Evolutionary conservation across 2,329 filamentous ascomycete species (phyloP).

Genomic region (Verticillium isaacii): DNA sequence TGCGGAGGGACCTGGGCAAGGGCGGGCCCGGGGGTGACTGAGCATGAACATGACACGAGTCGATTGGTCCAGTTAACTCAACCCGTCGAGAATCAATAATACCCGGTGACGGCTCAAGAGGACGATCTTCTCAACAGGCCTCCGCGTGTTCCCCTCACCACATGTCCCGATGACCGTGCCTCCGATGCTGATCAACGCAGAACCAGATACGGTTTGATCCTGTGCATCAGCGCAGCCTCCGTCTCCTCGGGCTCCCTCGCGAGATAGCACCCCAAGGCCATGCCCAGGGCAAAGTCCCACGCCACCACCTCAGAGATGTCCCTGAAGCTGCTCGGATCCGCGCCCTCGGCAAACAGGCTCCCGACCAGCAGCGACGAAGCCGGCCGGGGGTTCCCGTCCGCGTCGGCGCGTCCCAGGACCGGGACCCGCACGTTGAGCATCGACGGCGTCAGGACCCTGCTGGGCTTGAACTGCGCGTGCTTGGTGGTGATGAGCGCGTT

Average conservation of each 20-base stretch:
- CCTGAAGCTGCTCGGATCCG: background rate
- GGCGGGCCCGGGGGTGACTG: conserved; percentile 10
- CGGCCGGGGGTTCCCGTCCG: background rate
- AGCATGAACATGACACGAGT: background rate
- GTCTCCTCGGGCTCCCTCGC: background rate
- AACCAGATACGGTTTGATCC: background rate
- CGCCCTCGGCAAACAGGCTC: background rate
- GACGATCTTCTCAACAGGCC: no score
- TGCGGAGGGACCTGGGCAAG: conserved; percentile 56
- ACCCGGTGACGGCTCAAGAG: no score
- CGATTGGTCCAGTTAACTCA: no score
- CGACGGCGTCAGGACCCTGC: background rate
- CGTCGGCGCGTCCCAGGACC: background rate
- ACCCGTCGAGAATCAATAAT: no score
- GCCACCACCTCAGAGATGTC: background rate
- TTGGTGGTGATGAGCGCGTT: background rate
- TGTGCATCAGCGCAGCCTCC: background rate
- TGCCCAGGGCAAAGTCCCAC: background rate
- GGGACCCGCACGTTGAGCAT: background rate
- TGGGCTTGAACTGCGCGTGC: background rate
- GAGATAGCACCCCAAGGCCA: background rate
- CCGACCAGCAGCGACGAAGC: background rate
- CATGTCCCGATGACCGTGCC: no score
- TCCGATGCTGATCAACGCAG: background rate
- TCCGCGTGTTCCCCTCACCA: no score